Evolutionary conservation across 2,329 filamentous ascomycete species (phyloP), one percentile per base, ranked within the genome.

Genomic region (Arthroderma sp.): DNA sequence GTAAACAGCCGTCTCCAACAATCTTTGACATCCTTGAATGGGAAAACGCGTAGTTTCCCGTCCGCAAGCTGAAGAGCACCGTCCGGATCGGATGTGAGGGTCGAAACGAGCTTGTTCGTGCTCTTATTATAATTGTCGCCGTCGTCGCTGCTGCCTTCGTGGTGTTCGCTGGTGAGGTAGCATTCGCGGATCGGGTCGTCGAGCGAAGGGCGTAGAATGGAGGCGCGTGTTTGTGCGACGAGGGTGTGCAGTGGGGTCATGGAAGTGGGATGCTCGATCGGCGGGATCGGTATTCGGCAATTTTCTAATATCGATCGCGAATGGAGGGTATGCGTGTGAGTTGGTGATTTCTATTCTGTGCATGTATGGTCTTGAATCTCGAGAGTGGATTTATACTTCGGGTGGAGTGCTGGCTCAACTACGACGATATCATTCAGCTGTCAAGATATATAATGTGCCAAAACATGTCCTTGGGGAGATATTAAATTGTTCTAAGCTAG

Each of bases 1-100:
- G 71, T 73, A 53, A 76, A 77, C 30, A 78, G 55, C 34, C 75
- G 63, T 42, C 72, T 62, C 76, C 76, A 80, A 51, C 71, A 73
- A 2, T 52, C 55, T 37, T 71, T 68, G 29, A 80, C 75, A 47
- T 75, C 64, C 43, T 69, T 71, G 54, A 73, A 79, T 1, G 73
- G 74, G 40, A 73, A 77, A 5, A 72, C 65, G 53, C 73, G 69
- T 40, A 80, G 54, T 47, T 74, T 71, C 37, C 67, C 58, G 46
- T 76, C 66, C 0, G 75, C 73, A 27, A 76, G 57, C 28, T 60
- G 51, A 29, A 74, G 54, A 4, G 69, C 68, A 29, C 66, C 58
- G 22, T 69, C 58, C 4, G 68, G 61, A 6, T 55, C 38, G 8
- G 57, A 50, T 27, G 60, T 50, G 15, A 68, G 47, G 6, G 53